Conservation (phyloP, 2,329 filamentous ascomycete genomes). For the Domatiomyces globalis region DNA sequence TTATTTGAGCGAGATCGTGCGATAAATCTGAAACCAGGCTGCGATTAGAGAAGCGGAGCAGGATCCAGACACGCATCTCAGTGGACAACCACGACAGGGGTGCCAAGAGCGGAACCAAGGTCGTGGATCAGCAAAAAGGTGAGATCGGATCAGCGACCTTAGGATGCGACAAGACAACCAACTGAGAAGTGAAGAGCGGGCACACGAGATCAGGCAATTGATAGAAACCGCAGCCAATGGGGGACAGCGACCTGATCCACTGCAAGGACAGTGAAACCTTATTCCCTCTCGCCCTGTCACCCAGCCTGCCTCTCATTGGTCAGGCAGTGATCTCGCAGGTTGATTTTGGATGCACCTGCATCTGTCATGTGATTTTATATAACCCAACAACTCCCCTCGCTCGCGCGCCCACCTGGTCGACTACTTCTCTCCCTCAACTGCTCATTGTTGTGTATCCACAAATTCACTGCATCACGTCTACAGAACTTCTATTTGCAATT, state of each 20-base stretch:
- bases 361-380: conserved; percentile 15
- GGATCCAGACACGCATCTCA: too few relatives aligned
- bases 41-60: not conserved
- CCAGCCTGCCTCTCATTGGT: not conserved
- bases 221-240: conserved; percentile 4
- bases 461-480: not conserved
- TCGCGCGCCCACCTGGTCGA: conserved; percentile 22
- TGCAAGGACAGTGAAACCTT: not conserved
- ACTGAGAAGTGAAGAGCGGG: conserved; percentile 5
- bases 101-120: not conserved
- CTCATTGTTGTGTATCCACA: conserved; percentile 3
- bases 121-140: not conserved
- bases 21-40: not conserved
- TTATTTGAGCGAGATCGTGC: not conserved
- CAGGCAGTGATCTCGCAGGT: not conserved
- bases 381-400: conserved; percentile 22
- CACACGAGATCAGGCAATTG: conserved; percentile 5
- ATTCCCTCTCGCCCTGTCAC: not conserved
- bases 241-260: not conserved
- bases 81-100: too few relatives aligned
- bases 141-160: not conserved
- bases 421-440: conserved; percentile 5
- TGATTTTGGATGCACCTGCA: not conserved
- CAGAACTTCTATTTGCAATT: conserved; percentile 6
- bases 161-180: conserved; percentile 11